Evolutionary conservation across 202 grass and related monocot genomes (phyloP).

Genomic region (Dendrocalamus latiflorus): DNA sequence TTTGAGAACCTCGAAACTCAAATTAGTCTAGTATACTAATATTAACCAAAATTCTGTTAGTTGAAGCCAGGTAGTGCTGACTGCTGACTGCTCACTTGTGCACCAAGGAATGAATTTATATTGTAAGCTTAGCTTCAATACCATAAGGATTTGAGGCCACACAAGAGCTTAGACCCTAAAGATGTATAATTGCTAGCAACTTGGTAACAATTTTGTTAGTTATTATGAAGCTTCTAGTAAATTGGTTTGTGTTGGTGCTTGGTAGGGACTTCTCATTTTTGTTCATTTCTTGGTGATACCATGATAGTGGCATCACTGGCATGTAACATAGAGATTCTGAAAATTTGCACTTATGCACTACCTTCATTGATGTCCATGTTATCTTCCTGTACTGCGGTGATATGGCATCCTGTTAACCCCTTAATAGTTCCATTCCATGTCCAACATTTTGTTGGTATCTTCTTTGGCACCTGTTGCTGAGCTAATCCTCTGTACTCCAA

Average conservation of each 20-base stretch:
- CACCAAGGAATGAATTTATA: neutral
- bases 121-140: slow-evolving; percentile 9
- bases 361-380: neutral
- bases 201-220: neutral
- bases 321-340: neutral
- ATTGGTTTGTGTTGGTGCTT: neutral
- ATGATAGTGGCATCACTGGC: neutral
- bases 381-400: neutral
- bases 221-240: neutral
- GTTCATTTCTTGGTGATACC: neutral
- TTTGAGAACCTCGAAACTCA: neutral
- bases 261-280: neutral
- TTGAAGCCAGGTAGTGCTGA: neutral
- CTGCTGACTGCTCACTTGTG: neutral
- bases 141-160: neutral
- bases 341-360: neutral
- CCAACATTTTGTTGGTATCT: neutral
- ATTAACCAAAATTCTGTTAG: neutral
- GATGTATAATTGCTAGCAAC: neutral
- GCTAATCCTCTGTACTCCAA: neutral
- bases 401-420: neutral
- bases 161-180: neutral
- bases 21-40: neutral
- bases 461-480: neutral
- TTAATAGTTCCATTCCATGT: neutral